Evolutionary conservation across 176 grass and related monocot genomes (phyloP).

Genomic region (Triticum urartu): DNA sequence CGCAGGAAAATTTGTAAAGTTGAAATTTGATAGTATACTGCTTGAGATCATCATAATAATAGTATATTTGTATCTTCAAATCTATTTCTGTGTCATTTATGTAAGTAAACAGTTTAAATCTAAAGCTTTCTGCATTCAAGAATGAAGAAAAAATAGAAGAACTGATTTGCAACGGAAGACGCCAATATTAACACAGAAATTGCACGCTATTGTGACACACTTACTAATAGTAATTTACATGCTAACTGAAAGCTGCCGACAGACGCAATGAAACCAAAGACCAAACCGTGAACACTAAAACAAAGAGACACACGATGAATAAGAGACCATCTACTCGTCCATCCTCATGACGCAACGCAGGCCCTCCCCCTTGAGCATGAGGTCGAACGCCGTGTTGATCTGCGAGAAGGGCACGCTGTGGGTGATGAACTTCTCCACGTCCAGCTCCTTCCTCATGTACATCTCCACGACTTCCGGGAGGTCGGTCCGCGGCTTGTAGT

Average conservation of each 20-base stretch:
- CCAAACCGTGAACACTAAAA: not conserved
- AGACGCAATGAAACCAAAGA: not conserved
- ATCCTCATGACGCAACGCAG: conserved; percentile 85
- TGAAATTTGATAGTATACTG: too few relatives aligned
- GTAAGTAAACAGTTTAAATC: too few relatives aligned
- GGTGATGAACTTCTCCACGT: conserved; percentile 93
- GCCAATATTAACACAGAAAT: not conserved
- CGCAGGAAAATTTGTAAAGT: too few relatives aligned
- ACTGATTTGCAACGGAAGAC: not conserved
- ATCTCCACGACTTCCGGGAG: conserved; percentile 78
- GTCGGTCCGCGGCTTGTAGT: conserved; percentile 77
- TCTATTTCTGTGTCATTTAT: too few relatives aligned
- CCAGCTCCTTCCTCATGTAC: conserved; percentile 90
- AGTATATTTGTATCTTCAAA: too few relatives aligned
- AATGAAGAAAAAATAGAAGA: too few relatives aligned
- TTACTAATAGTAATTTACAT: conserved; percentile 36
- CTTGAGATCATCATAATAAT: too few relatives aligned
- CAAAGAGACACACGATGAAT: not conserved
- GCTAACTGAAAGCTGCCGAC: not conserved
- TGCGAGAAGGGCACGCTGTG: conserved; percentile 78
- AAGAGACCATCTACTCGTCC: conserved; percentile 36
- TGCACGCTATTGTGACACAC: not conserved
- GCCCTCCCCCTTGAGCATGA: conserved; percentile 78
- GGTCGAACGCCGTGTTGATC: conserved; percentile 93
- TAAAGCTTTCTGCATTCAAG: too few relatives aligned